Conservation (phyloP, 768 basidiomycete genomes). For the Suillus lakei region DNA sequence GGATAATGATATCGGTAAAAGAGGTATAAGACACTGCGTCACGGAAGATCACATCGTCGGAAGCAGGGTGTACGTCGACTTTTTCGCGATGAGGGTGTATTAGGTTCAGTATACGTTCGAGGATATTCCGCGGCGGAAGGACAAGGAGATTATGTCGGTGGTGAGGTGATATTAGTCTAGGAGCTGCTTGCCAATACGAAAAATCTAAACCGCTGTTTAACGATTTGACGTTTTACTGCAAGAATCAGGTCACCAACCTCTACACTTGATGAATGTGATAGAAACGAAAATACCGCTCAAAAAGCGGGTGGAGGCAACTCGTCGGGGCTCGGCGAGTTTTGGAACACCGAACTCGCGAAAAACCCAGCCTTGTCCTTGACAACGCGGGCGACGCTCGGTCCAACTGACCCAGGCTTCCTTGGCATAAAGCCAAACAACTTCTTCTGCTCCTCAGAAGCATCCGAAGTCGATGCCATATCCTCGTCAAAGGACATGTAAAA, state of each 20-base stretch:
- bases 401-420: conserved; percentile 35
- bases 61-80: conserved; percentile 11
- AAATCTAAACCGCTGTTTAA: conserved; percentile 38
- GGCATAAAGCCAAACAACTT: conserved; percentile 38
- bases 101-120: conserved; percentile 34
- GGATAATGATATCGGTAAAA: conserved; percentile 47
- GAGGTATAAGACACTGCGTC: conserved; percentile 31
- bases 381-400: conserved; percentile 27
- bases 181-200: conserved; percentile 41
- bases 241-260: conserved; percentile 38
- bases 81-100: conserved; percentile 8
- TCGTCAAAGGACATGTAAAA: conserved; percentile 80
- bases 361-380: conserved; percentile 49
- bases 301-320: conserved; percentile 75
- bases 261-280: conserved; percentile 37
- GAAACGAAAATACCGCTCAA: conserved; percentile 43
- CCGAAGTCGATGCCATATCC: conserved; percentile 50
- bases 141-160: conserved; percentile 32
- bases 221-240: neutral
- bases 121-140: conserved; percentile 26
- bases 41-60: conserved; percentile 23
- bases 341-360: conserved; percentile 83
- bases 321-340: conserved; percentile 86
- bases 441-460: conserved; percentile 43
- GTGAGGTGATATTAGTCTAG: conserved; percentile 42